These are phyloP conservation scores for Boletus speciosus DNA, from an alignment of 768 basidiomycete genomes.

Conservation along the genomic window DNA sequence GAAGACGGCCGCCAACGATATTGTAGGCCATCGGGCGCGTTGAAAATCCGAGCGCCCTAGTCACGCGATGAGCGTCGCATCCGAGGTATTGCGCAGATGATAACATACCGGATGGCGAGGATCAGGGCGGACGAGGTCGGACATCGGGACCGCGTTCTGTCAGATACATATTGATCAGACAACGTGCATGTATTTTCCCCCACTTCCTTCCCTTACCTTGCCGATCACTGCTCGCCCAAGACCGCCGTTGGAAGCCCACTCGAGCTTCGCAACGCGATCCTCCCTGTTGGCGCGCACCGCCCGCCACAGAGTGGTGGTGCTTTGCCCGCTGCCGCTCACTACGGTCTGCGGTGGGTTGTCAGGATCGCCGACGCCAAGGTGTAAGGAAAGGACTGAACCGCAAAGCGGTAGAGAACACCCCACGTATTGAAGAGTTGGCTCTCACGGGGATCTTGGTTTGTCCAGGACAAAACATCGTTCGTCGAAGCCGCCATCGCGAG, in stretches of 20 bases:
- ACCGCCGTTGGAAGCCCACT: slow-evolving; percentile 80
- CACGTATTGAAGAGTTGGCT: slow-evolving; percentile 79
- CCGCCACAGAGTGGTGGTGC: slow-evolving; percentile 75
- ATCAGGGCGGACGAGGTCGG: slow-evolving; percentile 75
- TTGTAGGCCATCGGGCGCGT: slow-evolving; percentile 75
- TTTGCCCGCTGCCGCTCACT: slow-evolving; percentile 58
- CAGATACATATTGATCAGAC: slow-evolving; percentile 27
- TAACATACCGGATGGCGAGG: slow-evolving; percentile 54
- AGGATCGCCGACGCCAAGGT: slow-evolving; percentile 23
- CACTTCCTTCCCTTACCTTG: slow-evolving; percentile 49
- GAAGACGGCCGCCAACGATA: slow-evolving; percentile 79
- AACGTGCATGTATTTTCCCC: slow-evolving; percentile 12
- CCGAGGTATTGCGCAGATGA: slow-evolving; percentile 10
- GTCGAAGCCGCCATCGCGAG: slow-evolving; percentile 47
- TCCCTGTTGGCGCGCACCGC: slow-evolving; percentile 82
- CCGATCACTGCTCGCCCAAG: slow-evolving; percentile 84
- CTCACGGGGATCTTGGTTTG: slow-evolving; percentile 80
- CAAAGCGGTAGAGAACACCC: slow-evolving; percentile 79
- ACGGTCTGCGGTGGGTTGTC: slow-evolving; percentile 50
- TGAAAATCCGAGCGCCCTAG: slow-evolving; percentile 67
- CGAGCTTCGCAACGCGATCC: slow-evolving; percentile 83
- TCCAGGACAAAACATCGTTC: slow-evolving; percentile 81
- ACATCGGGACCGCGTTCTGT: slow-evolving; percentile 77
- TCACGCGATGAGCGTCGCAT: slow-evolving; percentile 13
- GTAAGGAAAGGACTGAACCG: slow-evolving; percentile 42